Percentiles rank a stretch among this genome's conserved stretches.
phyloP scores from a whole-genome alignment of 1,284 basidiomycete species.

The Lentinus polychrous region DNA sequence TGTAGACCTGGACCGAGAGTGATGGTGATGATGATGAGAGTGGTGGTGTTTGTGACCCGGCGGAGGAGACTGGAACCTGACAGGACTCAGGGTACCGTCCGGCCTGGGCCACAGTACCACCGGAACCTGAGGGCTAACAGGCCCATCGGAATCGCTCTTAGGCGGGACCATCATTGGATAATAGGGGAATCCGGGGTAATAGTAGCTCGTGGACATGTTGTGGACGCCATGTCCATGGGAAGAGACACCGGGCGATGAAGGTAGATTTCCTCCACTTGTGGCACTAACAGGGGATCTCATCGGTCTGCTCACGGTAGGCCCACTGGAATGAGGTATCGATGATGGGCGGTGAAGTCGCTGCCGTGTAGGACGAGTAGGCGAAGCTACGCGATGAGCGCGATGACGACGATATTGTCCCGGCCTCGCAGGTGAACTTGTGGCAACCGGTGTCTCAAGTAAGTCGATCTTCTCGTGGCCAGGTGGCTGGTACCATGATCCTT shows the following conservation, averaged over 20 bases:
- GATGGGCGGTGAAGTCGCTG: constrained; percentile 7
- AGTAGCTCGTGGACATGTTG: constrained; percentile 1
- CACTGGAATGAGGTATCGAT: constrained; percentile 6
- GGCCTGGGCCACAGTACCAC: too few species aligned
- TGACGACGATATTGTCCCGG: constrained; percentile 4
- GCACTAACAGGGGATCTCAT: constrained; percentile 14
- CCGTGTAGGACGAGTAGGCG: constrained; percentile 10
- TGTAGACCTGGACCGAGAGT: too few species aligned
- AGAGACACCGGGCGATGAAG: constrained; percentile 18
- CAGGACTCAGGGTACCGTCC: too few species aligned
- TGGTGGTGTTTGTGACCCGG: too few species aligned
- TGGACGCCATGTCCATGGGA: constrained; percentile 9
- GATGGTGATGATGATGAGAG: too few species aligned
- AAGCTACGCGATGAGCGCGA: constrained; percentile 1
- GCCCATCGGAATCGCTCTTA: too few species aligned
- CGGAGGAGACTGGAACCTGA: too few species aligned
- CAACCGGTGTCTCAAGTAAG: constrained; percentile 18
- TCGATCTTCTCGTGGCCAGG: constrained; percentile 23
- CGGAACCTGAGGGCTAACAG: too few species aligned
- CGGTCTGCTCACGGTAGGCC: constrained; percentile 7
- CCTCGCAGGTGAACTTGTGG: constrained; percentile 3
- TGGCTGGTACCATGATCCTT: constrained; percentile 26
- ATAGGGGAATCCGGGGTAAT: not conserved
- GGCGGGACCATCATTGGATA: too few species aligned
- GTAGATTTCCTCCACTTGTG: constrained; percentile 13